These are phyloP conservation scores for Mortierella sp. DNA, from an alignment of 371 early-diverging fungal genomes.

Conservation along the genomic window DNA sequence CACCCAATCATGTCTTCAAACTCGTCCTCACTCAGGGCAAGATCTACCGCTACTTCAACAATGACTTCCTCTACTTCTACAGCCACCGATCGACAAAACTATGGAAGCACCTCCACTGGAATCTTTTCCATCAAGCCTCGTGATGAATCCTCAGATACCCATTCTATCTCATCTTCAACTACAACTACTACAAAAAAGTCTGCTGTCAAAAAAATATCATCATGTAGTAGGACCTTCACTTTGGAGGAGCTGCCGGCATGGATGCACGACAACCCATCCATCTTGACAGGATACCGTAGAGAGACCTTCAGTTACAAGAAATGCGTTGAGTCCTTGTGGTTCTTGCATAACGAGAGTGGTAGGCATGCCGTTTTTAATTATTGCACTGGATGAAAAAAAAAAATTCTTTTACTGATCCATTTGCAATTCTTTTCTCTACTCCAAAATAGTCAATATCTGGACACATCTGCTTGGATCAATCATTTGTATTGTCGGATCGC, in stretches of 20 bases:
- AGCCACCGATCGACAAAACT: not conserved
- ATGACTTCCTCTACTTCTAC: not conserved
- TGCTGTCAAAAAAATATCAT: not conserved
- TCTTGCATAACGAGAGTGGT: slow-evolving; percentile 92
- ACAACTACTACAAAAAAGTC: not conserved
- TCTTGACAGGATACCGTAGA: slow-evolving; percentile 83
- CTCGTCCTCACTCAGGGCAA: not conserved
- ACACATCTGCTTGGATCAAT: slow-evolving; percentile 85
- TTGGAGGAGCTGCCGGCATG: slow-evolving; percentile 77
- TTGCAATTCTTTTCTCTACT: not conserved
- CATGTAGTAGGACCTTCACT: slow-evolving; percentile 20
- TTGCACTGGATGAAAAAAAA: not conserved
- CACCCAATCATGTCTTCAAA: slow-evolving; percentile 10
- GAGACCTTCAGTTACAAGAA: slow-evolving; percentile 78
- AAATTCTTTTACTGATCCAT: not conserved
- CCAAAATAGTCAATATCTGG: slow-evolving; percentile 91
- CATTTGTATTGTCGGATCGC: slow-evolving; percentile 70
- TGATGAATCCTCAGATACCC: not conserved
- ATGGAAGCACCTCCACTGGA: not conserved
- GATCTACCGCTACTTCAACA: slow-evolving; percentile 18
- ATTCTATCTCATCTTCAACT: not conserved
- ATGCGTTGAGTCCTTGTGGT: slow-evolving; percentile 82
- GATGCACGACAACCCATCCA: slow-evolving; percentile 82
- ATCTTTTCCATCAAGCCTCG: slow-evolving; percentile 16
- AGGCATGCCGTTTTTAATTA: slow-evolving; percentile 23